Percentiles rank a stretch among this genome's conserved stretches.
Evolutionary conservation across 208 protist species (phyloP).

Genomic region (Leishmania guyanensis): DNA sequence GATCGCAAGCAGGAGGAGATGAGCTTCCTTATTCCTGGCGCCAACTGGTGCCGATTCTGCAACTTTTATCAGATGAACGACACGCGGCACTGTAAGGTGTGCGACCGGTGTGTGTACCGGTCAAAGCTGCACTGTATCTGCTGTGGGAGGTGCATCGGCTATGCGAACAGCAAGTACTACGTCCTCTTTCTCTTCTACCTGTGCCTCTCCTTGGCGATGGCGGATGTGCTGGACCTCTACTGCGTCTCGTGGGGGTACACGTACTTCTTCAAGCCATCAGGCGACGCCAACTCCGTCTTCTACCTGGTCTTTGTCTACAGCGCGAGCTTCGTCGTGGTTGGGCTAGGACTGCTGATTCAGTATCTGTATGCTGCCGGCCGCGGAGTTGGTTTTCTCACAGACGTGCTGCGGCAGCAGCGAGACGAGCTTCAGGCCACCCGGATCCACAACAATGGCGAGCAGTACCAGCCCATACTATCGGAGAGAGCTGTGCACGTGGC

Average conservation of each 20-base stretch:
- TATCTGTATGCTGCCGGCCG: conserved; percentile 27
- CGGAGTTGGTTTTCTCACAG: conserved; percentile 25
- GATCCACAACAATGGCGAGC: conserved; percentile 23
- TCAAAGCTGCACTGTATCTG: conserved; percentile 86
- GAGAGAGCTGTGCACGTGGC: not conserved
- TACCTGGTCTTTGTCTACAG: conserved; percentile 38
- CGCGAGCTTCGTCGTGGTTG: conserved; percentile 7
- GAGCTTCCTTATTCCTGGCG: conserved; percentile 51
- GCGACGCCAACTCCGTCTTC: conserved; percentile 23
- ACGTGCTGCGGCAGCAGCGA: conserved; percentile 20
- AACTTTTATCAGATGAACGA: conserved; percentile 70
- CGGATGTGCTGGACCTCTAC: conserved; percentile 25
- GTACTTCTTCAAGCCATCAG: conserved; percentile 24
- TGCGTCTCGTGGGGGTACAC: conserved; percentile 30
- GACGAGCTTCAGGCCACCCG: conserved; percentile 8
- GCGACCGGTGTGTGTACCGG: conserved; percentile 68
- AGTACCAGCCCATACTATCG: conserved; percentile 26
- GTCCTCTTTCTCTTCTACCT: conserved; percentile 59
- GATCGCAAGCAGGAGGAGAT: conserved; percentile 48
- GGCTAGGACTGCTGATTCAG: conserved; percentile 7
- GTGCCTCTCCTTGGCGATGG: conserved; percentile 20
- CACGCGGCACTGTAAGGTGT: conserved; percentile 83
- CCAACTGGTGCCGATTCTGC: conserved; percentile 62
- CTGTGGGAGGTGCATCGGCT: conserved; percentile 80
- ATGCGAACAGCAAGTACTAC: conserved; percentile 81